Conservation (phyloP, 2,329 filamentous ascomycete species). For the Colletotrichum sp. region DNA sequence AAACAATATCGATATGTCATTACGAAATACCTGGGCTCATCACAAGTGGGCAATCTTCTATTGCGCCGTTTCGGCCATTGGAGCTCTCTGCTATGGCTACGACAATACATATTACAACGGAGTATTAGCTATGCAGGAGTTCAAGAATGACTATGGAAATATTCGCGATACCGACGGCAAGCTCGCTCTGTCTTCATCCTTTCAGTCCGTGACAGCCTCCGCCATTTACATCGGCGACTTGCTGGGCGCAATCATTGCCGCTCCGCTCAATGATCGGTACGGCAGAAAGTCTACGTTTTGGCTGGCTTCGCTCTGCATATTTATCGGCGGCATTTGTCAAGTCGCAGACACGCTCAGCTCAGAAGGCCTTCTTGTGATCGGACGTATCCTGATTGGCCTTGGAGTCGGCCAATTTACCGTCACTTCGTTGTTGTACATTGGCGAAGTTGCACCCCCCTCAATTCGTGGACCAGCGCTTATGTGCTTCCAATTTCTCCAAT, state of each 20-base stretch:
- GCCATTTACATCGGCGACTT: not conserved
- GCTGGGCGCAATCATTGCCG: not conserved
- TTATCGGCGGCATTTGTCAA: not conserved
- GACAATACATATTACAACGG: slow-evolving; percentile 28
- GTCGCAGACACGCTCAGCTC: not conserved
- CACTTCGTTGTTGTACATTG: not conserved
- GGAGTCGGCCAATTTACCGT: not conserved
- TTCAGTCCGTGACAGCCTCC: slow-evolving; percentile 14
- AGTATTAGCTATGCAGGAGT: slow-evolving; percentile 28
- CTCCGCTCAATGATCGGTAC: not conserved
- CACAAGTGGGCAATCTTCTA: not conserved
- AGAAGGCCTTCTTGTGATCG: not conserved
- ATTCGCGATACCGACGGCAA: slow-evolving; percentile 23
- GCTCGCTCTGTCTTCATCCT: not conserved
- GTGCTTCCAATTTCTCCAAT: slow-evolving; percentile 30
- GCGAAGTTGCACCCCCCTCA: slow-evolving; percentile 18
- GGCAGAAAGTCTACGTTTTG: not conserved
- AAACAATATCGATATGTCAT: not conserved
- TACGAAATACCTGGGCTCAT: not conserved
- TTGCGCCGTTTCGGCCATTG: not conserved
- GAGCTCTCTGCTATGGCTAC: slow-evolving; percentile 25
- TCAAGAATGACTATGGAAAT: slow-evolving; percentile 30
- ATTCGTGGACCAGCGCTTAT: slow-evolving; percentile 27
- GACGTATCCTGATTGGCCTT: not conserved
- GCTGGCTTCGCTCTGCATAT: not conserved